Conservation (phyloP, 805 yeast genomes). For the Lachancea kluyveri region DNA sequence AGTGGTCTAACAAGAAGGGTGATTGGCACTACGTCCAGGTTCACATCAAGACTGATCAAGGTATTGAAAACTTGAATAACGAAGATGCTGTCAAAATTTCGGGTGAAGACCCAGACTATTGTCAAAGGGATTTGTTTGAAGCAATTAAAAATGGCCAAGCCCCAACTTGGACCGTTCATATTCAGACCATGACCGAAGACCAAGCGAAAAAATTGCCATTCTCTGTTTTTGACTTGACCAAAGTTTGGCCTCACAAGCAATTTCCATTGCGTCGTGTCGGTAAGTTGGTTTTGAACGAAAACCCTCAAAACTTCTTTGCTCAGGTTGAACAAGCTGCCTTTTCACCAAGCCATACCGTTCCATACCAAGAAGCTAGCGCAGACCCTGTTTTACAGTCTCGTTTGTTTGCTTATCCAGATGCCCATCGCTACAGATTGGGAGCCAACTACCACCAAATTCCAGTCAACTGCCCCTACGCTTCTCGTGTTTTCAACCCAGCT, state of each 20-base stretch:
- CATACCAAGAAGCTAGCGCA: slow-evolving; percentile 75
- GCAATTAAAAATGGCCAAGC: slow-evolving; percentile 69
- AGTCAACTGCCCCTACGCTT: slow-evolving; percentile 75
- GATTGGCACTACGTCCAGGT: slow-evolving; percentile 52
- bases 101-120: slow-evolving; percentile 78
- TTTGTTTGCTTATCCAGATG: slow-evolving; percentile 77
- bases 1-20: slow-evolving; percentile 50
- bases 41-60: slow-evolving; percentile 49
- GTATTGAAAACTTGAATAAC: slow-evolving; percentile 44
- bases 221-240: slow-evolving; percentile 85
- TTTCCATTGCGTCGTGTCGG: slow-evolving; percentile 87
- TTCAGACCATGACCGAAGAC: slow-evolving; percentile 81
- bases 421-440: slow-evolving; percentile 75
- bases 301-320: slow-evolving; percentile 82
- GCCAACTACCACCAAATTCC: slow-evolving; percentile 78
- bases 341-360: slow-evolving; percentile 80
- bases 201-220: slow-evolving; percentile 71
- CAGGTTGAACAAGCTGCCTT: slow-evolving; percentile 84
- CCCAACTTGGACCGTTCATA: slow-evolving; percentile 81
- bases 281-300: slow-evolving; percentile 69
- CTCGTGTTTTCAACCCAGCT: slow-evolving; percentile 56
- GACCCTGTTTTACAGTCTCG: slow-evolving; percentile 83
- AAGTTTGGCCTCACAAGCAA: slow-evolving; percentile 85
- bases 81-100: slow-evolving; percentile 65
- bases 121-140: slow-evolving; percentile 73